Conservation (phyloP, 495 filamentous ascomycete species). For the Gamarada debralockiae region DNA sequence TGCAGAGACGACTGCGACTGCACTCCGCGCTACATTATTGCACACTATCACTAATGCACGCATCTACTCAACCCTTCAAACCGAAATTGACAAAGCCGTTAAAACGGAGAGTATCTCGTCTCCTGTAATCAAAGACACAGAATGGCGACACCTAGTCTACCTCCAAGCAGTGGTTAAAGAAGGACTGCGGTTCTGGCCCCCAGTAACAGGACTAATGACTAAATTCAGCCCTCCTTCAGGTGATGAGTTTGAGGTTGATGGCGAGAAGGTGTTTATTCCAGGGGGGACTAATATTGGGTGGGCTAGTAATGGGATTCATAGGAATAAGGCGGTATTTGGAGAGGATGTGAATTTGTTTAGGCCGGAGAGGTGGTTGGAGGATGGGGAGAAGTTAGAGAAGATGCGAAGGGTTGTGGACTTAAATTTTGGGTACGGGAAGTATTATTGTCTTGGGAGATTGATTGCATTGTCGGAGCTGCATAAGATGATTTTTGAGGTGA, state of each 20-base stretch:
- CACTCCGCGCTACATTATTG: constrained; percentile 50
- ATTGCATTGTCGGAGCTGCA: constrained; percentile 43
- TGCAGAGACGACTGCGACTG: constrained; percentile 57
- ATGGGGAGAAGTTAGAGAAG: too few relatives aligned
- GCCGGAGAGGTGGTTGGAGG: too few relatives aligned
- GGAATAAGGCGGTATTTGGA: constrained; percentile 41
- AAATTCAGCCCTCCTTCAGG: constrained; percentile 44
- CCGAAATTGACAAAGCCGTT: constrained; percentile 23
- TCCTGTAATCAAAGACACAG: constrained; percentile 33
- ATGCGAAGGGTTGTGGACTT: too few relatives aligned
- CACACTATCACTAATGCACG: constrained; percentile 33
- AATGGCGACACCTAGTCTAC: constrained; percentile 41
- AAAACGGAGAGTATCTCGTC: constrained; percentile 27
- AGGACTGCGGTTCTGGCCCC: constrained; percentile 40
- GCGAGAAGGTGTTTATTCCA: constrained; percentile 44
- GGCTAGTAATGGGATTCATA: constrained; percentile 23
- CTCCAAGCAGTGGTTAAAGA: constrained; percentile 49
- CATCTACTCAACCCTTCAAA: constrained; percentile 4
- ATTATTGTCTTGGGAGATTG: constrained; percentile 39
- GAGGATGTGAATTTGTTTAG: too few relatives aligned
- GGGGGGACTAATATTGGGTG: constrained; percentile 42
- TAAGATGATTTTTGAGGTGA: constrained; percentile 53
- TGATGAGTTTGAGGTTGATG: constrained; percentile 39
- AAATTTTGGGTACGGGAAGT: constrained; percentile 41
- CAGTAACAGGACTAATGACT: constrained; percentile 29